phyloP scores from a whole-genome alignment of 495 filamentous ascomycete genomes.

The Letharia columbiana region DNA sequence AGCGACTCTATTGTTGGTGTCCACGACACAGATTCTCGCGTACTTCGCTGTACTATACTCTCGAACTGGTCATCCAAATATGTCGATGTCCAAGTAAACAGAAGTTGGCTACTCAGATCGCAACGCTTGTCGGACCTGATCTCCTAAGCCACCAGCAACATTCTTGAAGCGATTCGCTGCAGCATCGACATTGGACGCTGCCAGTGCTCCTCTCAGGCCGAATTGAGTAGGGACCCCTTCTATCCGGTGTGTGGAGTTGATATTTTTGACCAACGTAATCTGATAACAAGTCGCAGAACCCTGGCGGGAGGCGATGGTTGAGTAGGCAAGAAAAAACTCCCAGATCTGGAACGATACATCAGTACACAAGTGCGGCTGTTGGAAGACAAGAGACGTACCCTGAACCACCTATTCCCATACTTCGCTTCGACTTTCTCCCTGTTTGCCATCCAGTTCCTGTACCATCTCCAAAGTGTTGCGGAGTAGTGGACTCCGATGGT shows the following conservation, averaged over 20 bases:
- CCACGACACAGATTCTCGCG: neutral
- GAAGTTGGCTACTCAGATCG: constrained; percentile 5
- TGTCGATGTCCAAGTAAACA: neutral
- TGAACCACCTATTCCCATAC: constrained; percentile 93
- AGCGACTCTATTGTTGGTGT: neutral
- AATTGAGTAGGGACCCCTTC: constrained; percentile 76
- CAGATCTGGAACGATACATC: constrained; percentile 59
- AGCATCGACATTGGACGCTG: constrained; percentile 21
- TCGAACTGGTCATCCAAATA: neutral
- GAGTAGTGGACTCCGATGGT: constrained; percentile 96
- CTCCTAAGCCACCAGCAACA: constrained; percentile 22
- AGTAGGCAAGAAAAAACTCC: constrained; percentile 95
- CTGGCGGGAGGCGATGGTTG: constrained; percentile 89
- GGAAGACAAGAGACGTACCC: constrained; percentile 48
- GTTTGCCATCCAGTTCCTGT: constrained; percentile 97
- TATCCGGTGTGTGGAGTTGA: constrained; percentile 90
- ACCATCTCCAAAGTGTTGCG: constrained; percentile 96
- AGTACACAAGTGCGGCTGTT: neutral
- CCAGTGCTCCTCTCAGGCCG: constrained; percentile 62
- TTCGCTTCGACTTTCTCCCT: constrained; percentile 88
- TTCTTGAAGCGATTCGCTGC: constrained; percentile 20
- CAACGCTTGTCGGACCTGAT: constrained; percentile 24
- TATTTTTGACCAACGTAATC: constrained; percentile 92
- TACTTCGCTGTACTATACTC: neutral
- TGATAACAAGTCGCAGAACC: constrained; percentile 93